Conservation (phyloP, 2,329 filamentous ascomycete species). For the Diaporthe nobilis region DNA sequence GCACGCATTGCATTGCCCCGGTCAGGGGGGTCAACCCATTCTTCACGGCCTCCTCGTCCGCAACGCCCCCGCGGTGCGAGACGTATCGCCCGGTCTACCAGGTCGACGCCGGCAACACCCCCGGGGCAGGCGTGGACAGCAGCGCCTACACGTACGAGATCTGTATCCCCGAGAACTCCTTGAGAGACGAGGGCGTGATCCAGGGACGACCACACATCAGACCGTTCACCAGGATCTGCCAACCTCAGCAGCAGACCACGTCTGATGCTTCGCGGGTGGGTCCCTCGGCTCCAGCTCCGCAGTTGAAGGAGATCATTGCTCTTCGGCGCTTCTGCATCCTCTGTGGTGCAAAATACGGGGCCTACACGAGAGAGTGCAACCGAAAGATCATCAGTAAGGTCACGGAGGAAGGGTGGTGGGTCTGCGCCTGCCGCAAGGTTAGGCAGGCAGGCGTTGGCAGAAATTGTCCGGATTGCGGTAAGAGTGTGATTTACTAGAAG, state of each 20-base stretch:
- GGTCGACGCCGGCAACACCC: not conserved
- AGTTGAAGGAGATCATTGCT: constrained; percentile 33
- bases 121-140: not conserved
- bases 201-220: not conserved
- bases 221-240: constrained; percentile 17
- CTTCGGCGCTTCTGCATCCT: constrained; percentile 39
- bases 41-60: constrained; percentile 23
- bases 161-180: not conserved
- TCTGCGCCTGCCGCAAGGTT: constrained; percentile 36
- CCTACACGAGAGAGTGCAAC: constrained; percentile 40
- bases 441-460: constrained; percentile 32
- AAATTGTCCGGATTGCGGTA: constrained; percentile 34
- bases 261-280: too few relatives aligned
- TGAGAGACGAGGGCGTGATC: not conserved
- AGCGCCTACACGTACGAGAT: constrained; percentile 38
- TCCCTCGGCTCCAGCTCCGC: not conserved
- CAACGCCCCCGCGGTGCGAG: not conserved
- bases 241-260: constrained; percentile 6
- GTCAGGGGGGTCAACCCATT: constrained; percentile 32
- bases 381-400: constrained; percentile 40
- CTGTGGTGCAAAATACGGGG: constrained; percentile 34
- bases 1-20: constrained; percentile 35
- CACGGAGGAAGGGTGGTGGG: constrained; percentile 34
- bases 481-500: constrained; percentile 38
- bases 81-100: constrained; percentile 33